A percentile compares a stretch with the other conserved stretches of the same genome.
Conservation (phyloP, 2,329 filamentous ascomycete species). For the Metarhizium album region DNA sequence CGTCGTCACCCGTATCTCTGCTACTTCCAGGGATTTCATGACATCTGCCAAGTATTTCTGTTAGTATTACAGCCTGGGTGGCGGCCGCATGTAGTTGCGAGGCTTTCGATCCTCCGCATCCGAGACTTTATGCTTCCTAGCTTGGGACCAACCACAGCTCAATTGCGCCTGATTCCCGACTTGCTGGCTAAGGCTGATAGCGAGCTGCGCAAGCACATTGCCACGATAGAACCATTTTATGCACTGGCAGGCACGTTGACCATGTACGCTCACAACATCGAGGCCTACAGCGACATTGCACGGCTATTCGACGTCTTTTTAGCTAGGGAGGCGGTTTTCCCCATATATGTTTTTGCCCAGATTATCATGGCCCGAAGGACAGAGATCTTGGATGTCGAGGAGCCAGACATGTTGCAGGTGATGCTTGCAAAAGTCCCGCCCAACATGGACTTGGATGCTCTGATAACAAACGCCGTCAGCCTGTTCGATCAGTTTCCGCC, state of each 20-base stretch:
- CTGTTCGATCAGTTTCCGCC: conserved; percentile 63
- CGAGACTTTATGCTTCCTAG: conserved; percentile 96
- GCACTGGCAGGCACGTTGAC: conserved; percentile 89
- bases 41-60: conserved; percentile 92
- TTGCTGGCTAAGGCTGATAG: conserved; percentile 66
- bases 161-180: conserved; percentile 78
- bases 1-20: conserved; percentile 72
- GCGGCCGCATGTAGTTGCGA: conserved; percentile 55
- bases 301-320: conserved; percentile 88
- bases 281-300: conserved; percentile 78
- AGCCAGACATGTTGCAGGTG: conserved; percentile 86
- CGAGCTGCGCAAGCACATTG: conserved; percentile 62
- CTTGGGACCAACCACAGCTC: conserved; percentile 67
- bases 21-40: conserved; percentile 98
- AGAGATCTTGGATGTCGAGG: conserved; percentile 84
- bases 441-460: conserved; percentile 66
- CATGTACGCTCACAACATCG: conserved; percentile 92
- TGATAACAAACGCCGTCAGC: conserved; percentile 55
- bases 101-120: conserved; percentile 83
- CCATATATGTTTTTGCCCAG: conserved; percentile 83
- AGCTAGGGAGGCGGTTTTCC: conserved; percentile 76
- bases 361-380: conserved; percentile 71
- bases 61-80: conserved; percentile 61
- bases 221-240: conserved; percentile 75
- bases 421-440: conserved; percentile 78